Evolutionary conservation across 805 yeast genomes (phyloP).

Genomic region (Metschnikowia cerradonensis): DNA sequence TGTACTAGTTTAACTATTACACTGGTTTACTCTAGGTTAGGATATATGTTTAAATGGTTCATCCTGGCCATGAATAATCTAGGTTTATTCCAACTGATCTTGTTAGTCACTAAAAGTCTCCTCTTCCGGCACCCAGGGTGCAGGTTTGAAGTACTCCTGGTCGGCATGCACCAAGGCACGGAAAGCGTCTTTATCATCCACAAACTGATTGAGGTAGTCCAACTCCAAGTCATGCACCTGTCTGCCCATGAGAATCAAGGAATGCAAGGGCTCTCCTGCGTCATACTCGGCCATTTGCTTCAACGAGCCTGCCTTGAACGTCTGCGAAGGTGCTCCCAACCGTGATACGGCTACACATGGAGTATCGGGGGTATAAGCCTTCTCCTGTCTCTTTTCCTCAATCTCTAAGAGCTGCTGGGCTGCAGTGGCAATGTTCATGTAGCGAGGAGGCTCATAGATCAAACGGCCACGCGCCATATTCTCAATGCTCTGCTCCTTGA

Average conservation of each 20-base stretch:
- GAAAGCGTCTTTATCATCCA: conserved; percentile 54
- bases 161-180: conserved; percentile 38
- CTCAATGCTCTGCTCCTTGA: conserved; percentile 92
- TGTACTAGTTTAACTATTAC: no score
- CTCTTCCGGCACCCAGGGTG: conserved; percentile 54
- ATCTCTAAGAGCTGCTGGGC: conserved; percentile 84
- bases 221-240: conserved; percentile 90
- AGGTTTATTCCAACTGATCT: not conserved
- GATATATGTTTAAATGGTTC: no score
- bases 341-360: conserved; percentile 94
- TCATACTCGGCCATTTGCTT: conserved; percentile 75
- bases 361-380: conserved; percentile 79
- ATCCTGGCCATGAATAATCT: no score
- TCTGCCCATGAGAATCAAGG: conserved; percentile 86
- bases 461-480: conserved; percentile 89
- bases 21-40: no score
- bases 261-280: conserved; percentile 92
- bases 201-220: conserved; percentile 77
- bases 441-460: conserved; percentile 95
- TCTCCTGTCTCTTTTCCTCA: conserved; percentile 70
- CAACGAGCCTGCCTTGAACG: conserved; percentile 80
- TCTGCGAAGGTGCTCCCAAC: conserved; percentile 80
- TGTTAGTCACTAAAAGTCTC: conserved; percentile 20
- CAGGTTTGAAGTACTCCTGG: conserved; percentile 72
- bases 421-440: conserved; percentile 89